These are phyloP conservation scores for Starmerella roubikii DNA, from an alignment of 805 yeast genomes.

Conservation along the genomic window DNA sequence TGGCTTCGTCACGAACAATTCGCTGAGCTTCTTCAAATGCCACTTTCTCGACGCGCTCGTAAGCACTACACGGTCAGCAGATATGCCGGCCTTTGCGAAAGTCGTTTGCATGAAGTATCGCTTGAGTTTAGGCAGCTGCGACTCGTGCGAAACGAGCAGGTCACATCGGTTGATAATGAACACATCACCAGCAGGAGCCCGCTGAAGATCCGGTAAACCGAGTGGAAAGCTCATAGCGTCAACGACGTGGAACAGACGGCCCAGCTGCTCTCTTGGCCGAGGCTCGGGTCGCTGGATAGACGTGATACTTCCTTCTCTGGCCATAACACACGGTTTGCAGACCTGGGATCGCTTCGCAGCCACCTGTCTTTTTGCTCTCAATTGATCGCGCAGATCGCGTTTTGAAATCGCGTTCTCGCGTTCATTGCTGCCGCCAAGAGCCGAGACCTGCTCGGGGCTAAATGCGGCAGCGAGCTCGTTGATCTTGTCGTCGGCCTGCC, in stretches of 20 bases:
- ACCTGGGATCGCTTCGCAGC: slow-evolving; percentile 8
- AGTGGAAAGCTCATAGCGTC: slow-evolving; percentile 61
- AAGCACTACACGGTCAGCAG: slow-evolving; percentile 32
- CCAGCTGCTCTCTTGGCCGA: slow-evolving; percentile 28
- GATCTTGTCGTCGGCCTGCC: background rate
- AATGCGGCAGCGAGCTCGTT: background rate
- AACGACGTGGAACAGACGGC: slow-evolving; percentile 42
- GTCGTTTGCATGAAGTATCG: slow-evolving; percentile 27
- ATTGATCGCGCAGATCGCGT: background rate
- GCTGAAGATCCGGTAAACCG: slow-evolving; percentile 12
- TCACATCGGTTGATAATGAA: slow-evolving; percentile 33
- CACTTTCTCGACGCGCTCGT: slow-evolving; percentile 42
- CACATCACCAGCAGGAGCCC: slow-evolving; percentile 10
- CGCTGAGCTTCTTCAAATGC: slow-evolving; percentile 34
- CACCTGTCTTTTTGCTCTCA: background rate
- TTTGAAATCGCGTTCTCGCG: background rate
- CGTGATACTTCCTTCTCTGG: slow-evolving; percentile 7
- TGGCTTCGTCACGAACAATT: slow-evolving; percentile 24
- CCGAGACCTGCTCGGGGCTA: background rate
- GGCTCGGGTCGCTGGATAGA: slow-evolving; percentile 1
- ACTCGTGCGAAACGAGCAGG: slow-evolving; percentile 27
- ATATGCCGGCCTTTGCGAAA: slow-evolving; percentile 24
- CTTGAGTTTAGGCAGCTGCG: slow-evolving; percentile 21
- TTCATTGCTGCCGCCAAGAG: background rate
- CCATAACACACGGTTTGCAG: slow-evolving; percentile 20